phyloP scores from a whole-genome alignment of 148 eudicot genomes.

The Rhododendron ferrugineum region DNA sequence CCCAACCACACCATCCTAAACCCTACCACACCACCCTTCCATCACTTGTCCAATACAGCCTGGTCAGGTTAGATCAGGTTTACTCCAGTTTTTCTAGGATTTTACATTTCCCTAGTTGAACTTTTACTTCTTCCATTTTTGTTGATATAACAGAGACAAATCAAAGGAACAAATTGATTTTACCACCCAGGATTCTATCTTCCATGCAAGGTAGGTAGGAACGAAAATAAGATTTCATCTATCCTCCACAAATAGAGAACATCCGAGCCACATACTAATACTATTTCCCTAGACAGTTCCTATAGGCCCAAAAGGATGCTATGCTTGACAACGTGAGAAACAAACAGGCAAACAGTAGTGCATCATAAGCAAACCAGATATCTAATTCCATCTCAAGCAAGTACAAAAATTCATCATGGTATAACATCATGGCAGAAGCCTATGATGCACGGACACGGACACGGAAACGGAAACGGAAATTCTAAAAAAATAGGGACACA shows the following conservation, averaged over 20 bases:
- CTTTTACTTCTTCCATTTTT: background rate
- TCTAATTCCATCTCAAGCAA: background rate
- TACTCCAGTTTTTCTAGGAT: background rate
- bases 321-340: background rate
- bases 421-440: background rate
- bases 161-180: background rate
- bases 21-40: background rate
- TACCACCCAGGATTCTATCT: background rate
- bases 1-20: background rate
- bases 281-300: no score
- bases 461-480: no score
- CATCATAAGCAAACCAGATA: background rate
- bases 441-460: no score
- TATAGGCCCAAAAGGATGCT: background rate
- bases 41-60: background rate
- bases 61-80: background rate
- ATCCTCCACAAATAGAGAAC: background rate
- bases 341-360: background rate
- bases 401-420: background rate
- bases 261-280: background rate
- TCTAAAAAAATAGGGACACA: no score
- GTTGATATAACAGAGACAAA: background rate
- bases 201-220: background rate
- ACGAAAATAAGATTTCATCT: background rate
- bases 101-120: background rate